Percentiles rank a stretch among this genome's conserved stretches.
Evolutionary conservation across 1,284 basidiomycete genomes (phyloP).

Genomic region (Trichosporon asahii): DNA sequence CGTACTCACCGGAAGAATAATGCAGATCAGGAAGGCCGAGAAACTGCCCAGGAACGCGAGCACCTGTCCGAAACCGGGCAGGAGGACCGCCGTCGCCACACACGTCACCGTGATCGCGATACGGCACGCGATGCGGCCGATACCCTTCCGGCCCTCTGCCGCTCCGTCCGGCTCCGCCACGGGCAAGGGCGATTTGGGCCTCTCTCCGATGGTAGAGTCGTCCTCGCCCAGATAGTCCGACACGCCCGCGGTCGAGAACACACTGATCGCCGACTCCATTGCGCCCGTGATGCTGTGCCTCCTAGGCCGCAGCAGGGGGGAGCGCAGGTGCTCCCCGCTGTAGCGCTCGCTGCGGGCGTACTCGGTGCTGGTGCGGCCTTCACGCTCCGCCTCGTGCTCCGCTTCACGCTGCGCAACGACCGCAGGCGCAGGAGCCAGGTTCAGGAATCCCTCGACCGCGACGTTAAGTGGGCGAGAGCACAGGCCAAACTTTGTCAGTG

Average conservation of each 20-base stretch:
- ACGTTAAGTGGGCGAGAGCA: conserved; percentile 80
- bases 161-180: background rate
- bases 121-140: conserved; percentile 35
- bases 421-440: conserved; percentile 55
- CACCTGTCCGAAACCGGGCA: conserved; percentile 60
- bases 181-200: conserved; percentile 13
- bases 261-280: conserved; percentile 18
- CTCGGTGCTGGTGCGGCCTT: background rate
- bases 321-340: background rate
- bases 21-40: conserved; percentile 76
- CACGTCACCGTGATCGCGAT: conserved; percentile 41
- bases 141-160: conserved; percentile 25
- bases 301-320: background rate
- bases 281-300: conserved; percentile 2
- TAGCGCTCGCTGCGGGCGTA: background rate
- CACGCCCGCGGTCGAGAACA: conserved; percentile 15
- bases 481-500: conserved; percentile 84
- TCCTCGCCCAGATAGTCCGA: conserved; percentile 20
- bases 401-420: background rate
- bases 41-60: conserved; percentile 90
- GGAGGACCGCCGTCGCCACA: conserved; percentile 35
- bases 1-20: conserved; percentile 62
- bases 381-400: background rate
- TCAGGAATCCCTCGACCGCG: conserved; percentile 70
- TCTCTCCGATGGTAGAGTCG: background rate